Conservation (phyloP, 2,329 filamentous ascomycete species). For the Fusarium virguliforme region DNA sequence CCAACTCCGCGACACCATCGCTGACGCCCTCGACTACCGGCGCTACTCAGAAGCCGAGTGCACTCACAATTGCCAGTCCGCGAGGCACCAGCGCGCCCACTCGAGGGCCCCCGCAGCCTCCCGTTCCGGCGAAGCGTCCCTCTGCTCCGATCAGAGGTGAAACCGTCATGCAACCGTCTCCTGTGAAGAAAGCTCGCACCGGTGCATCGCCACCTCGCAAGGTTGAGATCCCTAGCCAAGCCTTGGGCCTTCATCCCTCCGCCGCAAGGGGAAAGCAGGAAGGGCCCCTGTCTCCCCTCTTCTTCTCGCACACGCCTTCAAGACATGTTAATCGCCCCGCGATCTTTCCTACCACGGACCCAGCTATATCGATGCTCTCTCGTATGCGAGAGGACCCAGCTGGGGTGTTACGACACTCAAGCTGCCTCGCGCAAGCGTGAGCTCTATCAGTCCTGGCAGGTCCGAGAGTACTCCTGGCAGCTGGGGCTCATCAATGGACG, state of each 20-base stretch:
- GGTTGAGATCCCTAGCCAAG: constrained; percentile 60
- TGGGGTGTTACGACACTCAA: constrained; percentile 69
- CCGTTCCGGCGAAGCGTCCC: constrained; percentile 50
- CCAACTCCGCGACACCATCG: constrained; percentile 28
- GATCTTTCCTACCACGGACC: constrained; percentile 60
- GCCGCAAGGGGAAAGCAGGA: constrained; percentile 53
- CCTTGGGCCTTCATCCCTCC: constrained; percentile 43
- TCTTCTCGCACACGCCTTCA: constrained; percentile 65
- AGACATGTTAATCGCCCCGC: constrained; percentile 58
- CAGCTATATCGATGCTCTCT: constrained; percentile 64
- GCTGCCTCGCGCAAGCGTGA: constrained; percentile 69
- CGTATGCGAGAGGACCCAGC: constrained; percentile 61
- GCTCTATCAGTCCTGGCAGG: constrained; percentile 63
- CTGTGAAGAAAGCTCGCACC: constrained; percentile 65
- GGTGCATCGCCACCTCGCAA: constrained; percentile 64
- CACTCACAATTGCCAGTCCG: constrained; percentile 36
- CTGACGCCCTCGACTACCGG: constrained; percentile 33
- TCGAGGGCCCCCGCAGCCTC: constrained; percentile 38
- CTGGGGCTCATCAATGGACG: constrained; percentile 69
- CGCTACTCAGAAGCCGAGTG: constrained; percentile 45
- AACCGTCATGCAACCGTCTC: constrained; percentile 55
- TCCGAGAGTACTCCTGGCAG: constrained; percentile 69
- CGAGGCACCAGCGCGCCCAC: constrained; percentile 35
- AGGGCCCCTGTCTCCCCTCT: constrained; percentile 66
- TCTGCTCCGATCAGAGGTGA: constrained; percentile 44